phyloP scores from a whole-genome alignment of 345 rosid genomes.

The Aethionema arabicum region DNA sequence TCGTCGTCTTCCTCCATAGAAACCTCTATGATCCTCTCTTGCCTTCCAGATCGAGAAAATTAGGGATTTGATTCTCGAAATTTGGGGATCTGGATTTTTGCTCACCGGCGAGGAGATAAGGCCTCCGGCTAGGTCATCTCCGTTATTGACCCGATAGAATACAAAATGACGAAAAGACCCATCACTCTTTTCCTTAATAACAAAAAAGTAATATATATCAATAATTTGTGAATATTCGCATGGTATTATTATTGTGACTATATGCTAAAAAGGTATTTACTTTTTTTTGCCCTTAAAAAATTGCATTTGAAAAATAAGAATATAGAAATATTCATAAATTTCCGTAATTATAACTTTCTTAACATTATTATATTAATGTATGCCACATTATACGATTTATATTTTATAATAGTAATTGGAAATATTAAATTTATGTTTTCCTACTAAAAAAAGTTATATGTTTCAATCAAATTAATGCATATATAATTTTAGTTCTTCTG shows the following conservation, averaged over 20 bases:
- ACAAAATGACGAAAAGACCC: conserved; percentile 24
- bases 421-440: too few species aligned
- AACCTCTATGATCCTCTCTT: conserved; percentile 43
- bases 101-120: conserved; percentile 41
- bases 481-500: too few species aligned
- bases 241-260: conserved; percentile 19
- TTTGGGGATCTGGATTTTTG: conserved; percentile 15
- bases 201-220: not conserved
- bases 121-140: conserved; percentile 37
- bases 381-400: too few species aligned
- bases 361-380: too few species aligned
- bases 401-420: too few species aligned
- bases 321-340: too few species aligned
- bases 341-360: too few species aligned
- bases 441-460: too few species aligned
- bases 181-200: conserved; percentile 13
- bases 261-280: not conserved
- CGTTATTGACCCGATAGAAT: conserved; percentile 37
- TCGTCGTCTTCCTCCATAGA: conserved; percentile 67
- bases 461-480: too few species aligned
- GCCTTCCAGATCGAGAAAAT: conserved; percentile 6
- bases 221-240: conserved; percentile 6
- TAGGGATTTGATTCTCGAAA: not conserved
- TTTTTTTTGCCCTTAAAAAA: not conserved
- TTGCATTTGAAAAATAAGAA: too few species aligned